Evolutionary conservation across 805 yeast species (phyloP), one percentile per base, ranked within the genome.

Genomic region (Barnettozyma pratensis): DNA sequence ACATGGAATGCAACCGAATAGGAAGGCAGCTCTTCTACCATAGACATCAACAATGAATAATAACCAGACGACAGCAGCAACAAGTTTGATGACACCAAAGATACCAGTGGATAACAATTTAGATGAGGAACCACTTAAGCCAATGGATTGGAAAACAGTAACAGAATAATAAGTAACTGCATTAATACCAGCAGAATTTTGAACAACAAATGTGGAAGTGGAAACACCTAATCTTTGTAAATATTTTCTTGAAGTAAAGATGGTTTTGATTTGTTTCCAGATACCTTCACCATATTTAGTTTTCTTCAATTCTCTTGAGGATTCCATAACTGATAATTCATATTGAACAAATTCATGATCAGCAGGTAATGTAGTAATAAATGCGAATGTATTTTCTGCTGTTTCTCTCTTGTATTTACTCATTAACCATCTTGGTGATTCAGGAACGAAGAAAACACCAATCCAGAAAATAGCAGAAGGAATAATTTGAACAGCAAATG

Each of bases 111-210:
- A 74, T 34, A 74, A 68, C 32, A 77, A 64, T 5, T 70, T 70
- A 0, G 79, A 69, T 45, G 68, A 65, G 5, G 72, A 56, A 2
- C 77, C 75, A 37, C 63, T 63, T 10, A 77, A 68, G 11, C 83
- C 82, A 41, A 77, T 65, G 4, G 78, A 69, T 52, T 71, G 62
- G 59, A 77, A 76, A 40, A 78, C 67, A 3, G 74, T 68, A 14
- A 78, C 78, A 9, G 80, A 74, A 58, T 77, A 78, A 58, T 78
- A 78, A 39, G 72, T 75, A 49, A 76, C 66, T 37, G 80, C 78
- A 53, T 75, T 71, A 58, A 77, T 72, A 41, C 80, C 80, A 49
- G 70, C 71, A 40, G 75, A 68, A 51, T 74, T 73, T 51, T 74
- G 78, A 63, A 74, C 61, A 43, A 68, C 57, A 50, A 72, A 73